These are phyloP conservation scores for Linnemannia hyalina DNA, from an alignment of 192 early-diverging fungal genomes.

Conservation along the genomic window DNA sequence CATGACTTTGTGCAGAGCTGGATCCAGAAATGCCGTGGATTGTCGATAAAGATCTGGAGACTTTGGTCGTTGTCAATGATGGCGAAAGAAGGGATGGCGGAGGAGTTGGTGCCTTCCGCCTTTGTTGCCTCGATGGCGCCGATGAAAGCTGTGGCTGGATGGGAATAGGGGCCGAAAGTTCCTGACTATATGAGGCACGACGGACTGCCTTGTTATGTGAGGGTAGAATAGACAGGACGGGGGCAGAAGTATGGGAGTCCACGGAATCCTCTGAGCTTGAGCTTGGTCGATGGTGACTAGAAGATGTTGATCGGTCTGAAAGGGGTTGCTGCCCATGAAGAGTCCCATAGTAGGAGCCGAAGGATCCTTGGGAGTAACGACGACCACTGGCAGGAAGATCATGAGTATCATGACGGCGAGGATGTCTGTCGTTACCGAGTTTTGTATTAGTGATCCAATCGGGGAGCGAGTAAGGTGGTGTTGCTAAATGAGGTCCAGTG, in stretches of 20 bases:
- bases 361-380: background rate
- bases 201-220: background rate
- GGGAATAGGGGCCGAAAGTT: slow-evolving; percentile 13
- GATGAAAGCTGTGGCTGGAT: slow-evolving; percentile 1
- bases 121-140: background rate
- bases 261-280: background rate
- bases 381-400: background rate
- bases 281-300: background rate
- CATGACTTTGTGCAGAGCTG: background rate
- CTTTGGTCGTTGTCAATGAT: slow-evolving; percentile 29
- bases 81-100: slow-evolving; percentile 35
- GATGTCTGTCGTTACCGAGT: background rate
- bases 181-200: background rate
- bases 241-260: background rate
- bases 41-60: slow-evolving; percentile 29
- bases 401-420: background rate
- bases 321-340: background rate
- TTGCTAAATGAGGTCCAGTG: background rate
- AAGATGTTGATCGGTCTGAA: background rate
- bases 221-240: background rate
- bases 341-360: background rate
- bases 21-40: background rate
- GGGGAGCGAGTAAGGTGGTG: background rate
- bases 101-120: slow-evolving; percentile 23
- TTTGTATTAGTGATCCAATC: background rate